Percentiles rank a stretch among this genome's conserved stretches.
Conservation (phyloP, 306 rosid species). For the Amphicarpaea edgeworthii region DNA sequence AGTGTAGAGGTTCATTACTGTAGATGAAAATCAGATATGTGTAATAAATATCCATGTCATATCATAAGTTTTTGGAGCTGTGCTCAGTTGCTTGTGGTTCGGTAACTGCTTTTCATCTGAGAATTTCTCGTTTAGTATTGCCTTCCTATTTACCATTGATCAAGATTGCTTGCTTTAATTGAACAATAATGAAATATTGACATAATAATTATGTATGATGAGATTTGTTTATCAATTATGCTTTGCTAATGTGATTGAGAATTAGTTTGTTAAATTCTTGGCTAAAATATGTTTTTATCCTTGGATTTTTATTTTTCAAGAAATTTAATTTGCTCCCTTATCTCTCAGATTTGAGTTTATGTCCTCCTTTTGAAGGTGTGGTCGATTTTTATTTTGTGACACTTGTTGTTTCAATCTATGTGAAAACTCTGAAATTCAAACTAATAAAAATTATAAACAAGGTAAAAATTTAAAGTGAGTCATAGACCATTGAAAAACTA, state of each 20-base stretch:
- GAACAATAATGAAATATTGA: neutral
- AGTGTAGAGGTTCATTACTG: slow-evolving; percentile 54
- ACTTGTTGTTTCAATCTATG: too few species aligned
- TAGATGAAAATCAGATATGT: slow-evolving; percentile 48
- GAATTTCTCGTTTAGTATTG: slow-evolving; percentile 1
- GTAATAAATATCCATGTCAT: slow-evolving; percentile 45
- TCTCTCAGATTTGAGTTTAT: too few species aligned
- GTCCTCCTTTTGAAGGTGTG: too few species aligned
- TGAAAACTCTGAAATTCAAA: too few species aligned
- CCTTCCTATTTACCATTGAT: neutral
- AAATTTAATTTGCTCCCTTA: too few species aligned
- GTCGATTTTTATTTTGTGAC: too few species aligned
- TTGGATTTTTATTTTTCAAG: too few species aligned
- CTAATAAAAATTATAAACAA: too few species aligned
- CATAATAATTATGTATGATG: neutral
- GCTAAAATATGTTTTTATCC: too few species aligned
- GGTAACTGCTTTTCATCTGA: slow-evolving; percentile 19
- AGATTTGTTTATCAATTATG: neutral
- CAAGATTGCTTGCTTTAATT: slow-evolving; percentile 19
- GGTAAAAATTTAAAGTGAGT: too few species aligned
- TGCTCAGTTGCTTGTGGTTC: slow-evolving; percentile 3
- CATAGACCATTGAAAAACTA: too few species aligned
- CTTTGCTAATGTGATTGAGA: neutral
- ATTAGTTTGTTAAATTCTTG: too few species aligned
- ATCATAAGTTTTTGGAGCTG: slow-evolving; percentile 26